phyloP scores from a whole-genome alignment of 2,329 filamentous ascomycete genomes.

The Aspergillus flavus region DNA sequence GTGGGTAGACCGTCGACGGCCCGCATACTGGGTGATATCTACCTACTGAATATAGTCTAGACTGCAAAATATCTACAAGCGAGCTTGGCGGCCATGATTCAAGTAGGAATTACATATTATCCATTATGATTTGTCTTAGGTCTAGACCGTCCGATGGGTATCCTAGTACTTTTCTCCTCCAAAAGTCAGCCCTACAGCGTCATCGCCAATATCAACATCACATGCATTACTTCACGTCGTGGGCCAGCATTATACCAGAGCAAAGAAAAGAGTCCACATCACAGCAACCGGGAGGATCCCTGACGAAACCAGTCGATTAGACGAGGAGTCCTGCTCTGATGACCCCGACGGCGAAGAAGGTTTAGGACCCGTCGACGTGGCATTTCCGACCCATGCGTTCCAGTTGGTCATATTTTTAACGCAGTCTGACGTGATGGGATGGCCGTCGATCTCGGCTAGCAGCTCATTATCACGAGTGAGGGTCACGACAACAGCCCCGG shows the following conservation, averaged over 20 bases:
- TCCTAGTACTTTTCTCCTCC: neutral
- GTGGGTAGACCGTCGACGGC: neutral
- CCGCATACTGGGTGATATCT: neutral
- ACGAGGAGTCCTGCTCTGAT: constrained; percentile 3
- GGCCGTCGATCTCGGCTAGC: constrained; percentile 27
- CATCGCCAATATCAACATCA: neutral
- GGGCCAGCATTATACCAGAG: neutral
- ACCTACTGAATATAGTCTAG: neutral
- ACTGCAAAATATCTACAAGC: neutral
- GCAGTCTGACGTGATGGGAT: constrained; percentile 28
- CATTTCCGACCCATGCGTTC: constrained; percentile 42
- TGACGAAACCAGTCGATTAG: neutral
- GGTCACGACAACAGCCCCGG: constrained; percentile 30
- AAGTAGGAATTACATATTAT: neutral
- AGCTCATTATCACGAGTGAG: constrained; percentile 24
- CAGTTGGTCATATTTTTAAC: constrained; percentile 32
- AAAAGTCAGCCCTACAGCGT: neutral
- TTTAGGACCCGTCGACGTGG: constrained; percentile 10
- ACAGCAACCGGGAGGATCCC: neutral
- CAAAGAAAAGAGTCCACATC: neutral
- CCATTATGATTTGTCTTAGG: neutral
- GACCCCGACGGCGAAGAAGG: constrained; percentile 1
- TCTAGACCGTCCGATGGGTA: neutral
- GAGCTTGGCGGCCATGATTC: neutral
- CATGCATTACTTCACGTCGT: neutral